Evolutionary conservation across 2,329 filamentous ascomycete genomes (phyloP).

Genomic region (Phialophora verrucosa): DNA sequence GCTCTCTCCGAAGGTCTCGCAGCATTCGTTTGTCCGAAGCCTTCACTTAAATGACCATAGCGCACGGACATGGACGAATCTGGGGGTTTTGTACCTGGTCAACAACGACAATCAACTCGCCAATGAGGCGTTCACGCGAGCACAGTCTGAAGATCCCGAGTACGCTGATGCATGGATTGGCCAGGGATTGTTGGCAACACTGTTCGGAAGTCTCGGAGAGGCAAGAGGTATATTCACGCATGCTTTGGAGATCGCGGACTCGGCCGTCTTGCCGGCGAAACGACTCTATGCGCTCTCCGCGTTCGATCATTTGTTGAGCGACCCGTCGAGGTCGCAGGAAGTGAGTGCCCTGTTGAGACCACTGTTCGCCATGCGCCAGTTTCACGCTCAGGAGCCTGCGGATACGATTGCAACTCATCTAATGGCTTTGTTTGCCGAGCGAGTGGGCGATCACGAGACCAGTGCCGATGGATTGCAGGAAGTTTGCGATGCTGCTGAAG

Average conservation of each 20-base stretch:
- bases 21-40: constrained; percentile 91
- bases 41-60: constrained; percentile 90
- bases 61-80: constrained; percentile 84
- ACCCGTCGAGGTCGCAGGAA: constrained; percentile 52
- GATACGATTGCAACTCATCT: constrained; percentile 79
- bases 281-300: constrained; percentile 78
- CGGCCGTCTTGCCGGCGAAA: constrained; percentile 73
- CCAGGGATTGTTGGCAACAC: constrained; percentile 81
- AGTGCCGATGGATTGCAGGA: constrained; percentile 69
- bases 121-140: constrained; percentile 85
- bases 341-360: constrained; percentile 73
- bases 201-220: constrained; percentile 75
- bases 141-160: constrained; percentile 92
- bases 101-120: constrained; percentile 85
- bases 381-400: constrained; percentile 71
- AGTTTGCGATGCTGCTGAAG: constrained; percentile 74
- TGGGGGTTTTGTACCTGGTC: constrained; percentile 83
- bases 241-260: constrained; percentile 88
- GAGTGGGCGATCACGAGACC: constrained; percentile 70
- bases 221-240: constrained; percentile 88
- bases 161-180: constrained; percentile 94
- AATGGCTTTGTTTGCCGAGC: constrained; percentile 78
- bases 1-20: constrained; percentile 83
- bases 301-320: constrained; percentile 78
- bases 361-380: constrained; percentile 84